Conservation (phyloP, 2,329 filamentous ascomycete genomes). For the Alternaria angustiovoidea region DNA sequence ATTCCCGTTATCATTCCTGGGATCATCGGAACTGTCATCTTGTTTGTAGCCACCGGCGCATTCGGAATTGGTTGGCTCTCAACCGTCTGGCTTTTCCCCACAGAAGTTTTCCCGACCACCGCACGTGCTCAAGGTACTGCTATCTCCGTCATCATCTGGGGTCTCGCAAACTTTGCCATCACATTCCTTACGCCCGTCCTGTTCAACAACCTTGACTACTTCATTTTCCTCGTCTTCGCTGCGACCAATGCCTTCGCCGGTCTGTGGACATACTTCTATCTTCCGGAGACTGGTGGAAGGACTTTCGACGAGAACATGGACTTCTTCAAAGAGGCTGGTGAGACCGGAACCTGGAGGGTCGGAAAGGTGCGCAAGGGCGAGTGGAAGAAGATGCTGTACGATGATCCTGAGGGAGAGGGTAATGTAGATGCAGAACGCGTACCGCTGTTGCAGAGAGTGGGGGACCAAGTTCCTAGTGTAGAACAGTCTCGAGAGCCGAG, state of each 20-base stretch:
- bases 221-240: conserved; percentile 65
- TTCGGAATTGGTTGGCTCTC: conserved; percentile 69
- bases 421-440: conserved; percentile 54
- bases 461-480: conserved; percentile 52
- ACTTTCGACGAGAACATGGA: conserved; percentile 68
- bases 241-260: conserved; percentile 64
- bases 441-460: conserved; percentile 55
- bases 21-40: conserved; percentile 60
- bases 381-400: conserved; percentile 57
- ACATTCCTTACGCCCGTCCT: conserved; percentile 66
- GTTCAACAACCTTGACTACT: conserved; percentile 68
- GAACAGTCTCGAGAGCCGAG: conserved; percentile 18
- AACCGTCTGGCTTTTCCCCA: conserved; percentile 67
- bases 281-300: conserved; percentile 65
- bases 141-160: conserved; percentile 65
- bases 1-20: conserved; percentile 56
- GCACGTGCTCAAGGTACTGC: conserved; percentile 64
- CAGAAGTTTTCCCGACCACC: conserved; percentile 65
- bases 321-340: conserved; percentile 64
- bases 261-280: conserved; percentile 61
- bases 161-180: conserved; percentile 65
- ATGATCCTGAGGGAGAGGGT: conserved; percentile 44
- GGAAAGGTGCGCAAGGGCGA: conserved; percentile 61
- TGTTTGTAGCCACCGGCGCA: conserved; percentile 66
- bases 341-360: conserved; percentile 63